Conservation (phyloP, 805 yeast species). For the Wickerhamiella domercqiae region DNA sequence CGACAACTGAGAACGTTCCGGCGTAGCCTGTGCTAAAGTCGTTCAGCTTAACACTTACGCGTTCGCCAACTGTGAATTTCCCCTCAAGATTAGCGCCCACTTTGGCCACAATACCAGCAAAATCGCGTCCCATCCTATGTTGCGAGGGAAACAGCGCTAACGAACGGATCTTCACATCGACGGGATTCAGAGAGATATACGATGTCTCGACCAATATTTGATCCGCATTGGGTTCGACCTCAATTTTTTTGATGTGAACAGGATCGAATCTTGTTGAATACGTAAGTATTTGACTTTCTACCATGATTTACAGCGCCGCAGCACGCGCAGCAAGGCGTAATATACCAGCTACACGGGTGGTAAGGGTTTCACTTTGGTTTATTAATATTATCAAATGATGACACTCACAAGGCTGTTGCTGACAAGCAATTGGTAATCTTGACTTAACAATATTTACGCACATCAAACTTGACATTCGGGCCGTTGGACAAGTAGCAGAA, state of each 20-base stretch:
- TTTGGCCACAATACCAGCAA: constrained; percentile 41
- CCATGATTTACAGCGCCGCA: too few relatives aligned
- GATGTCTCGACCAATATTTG: constrained; percentile 37
- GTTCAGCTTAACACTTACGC: constrained; percentile 39
- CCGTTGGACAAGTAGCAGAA: too few relatives aligned
- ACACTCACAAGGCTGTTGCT: too few relatives aligned
- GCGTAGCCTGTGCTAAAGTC: constrained; percentile 14
- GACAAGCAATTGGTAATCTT: too few relatives aligned
- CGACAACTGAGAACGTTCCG: constrained; percentile 35
- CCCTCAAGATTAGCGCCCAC: constrained; percentile 34
- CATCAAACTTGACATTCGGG: too few relatives aligned
- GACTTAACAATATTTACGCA: too few relatives aligned
- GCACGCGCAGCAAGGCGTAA: too few relatives aligned
- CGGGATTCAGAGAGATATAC: constrained; percentile 48
- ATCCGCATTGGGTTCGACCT: background rate
- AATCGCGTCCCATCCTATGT: constrained; percentile 44
- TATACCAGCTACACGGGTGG: too few relatives aligned
- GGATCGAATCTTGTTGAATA: background rate
- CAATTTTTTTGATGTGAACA: background rate
- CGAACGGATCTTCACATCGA: constrained; percentile 38
- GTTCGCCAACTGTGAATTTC: constrained; percentile 39
- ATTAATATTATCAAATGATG: too few relatives aligned
- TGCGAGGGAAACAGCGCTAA: constrained; percentile 4
- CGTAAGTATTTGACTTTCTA: background rate
- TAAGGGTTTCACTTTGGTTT: too few relatives aligned